Base-by-base conservation (phyloP, 2,329 filamentous ascomycete genomes). In the Fusarium sp. region DNA sequence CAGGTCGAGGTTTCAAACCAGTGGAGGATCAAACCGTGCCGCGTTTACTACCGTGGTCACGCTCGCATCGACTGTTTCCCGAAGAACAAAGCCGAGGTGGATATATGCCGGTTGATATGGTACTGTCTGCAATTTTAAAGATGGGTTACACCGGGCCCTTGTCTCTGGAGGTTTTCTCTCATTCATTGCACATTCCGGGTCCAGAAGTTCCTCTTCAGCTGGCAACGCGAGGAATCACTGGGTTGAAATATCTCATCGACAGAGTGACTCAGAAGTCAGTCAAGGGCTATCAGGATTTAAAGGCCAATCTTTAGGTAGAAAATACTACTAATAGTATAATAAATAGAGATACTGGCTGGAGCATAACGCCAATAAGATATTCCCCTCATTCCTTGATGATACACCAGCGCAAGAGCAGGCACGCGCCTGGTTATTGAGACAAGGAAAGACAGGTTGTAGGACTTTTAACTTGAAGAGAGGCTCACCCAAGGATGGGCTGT, bases 91-190 rank as follows among this genome's bases (percentile, higher is more conserved):
- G 20, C 3, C 20, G 42, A 1, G 69, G 69, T 5, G 69, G 69
- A 12, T 71, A 71, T 49, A 64, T 71, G 66, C 66, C 69, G 9
- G 69, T 71, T 5, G 66, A 46, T 1, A 58, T 71, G 33, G 69
- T 71, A 12, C 12, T 69, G 40, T 29, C 42, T 42, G 62, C 69
- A 6, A 64, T 71, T 12, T 24, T 71, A 9, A 35, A 71, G 42
- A 66, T 49, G 35, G 62, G 66, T 17, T 71, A 71, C 31, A 62
- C 67, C n/a, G 69, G 69, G 2, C 69, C 69, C 6, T 35, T 71
- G 35, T 71, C 69, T 3, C 29, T 71, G n/a, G 69, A 71, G 33
- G 69, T 69, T 2, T 71, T 71, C 31, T 61, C 66, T 7, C 44
- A 60, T 17, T 71, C 66, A 17, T 31, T 71, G 3, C 69, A 69